phyloP scores from a whole-genome alignment of 73 alveolate genomes.

The Stentor coeruleus region DNA sequence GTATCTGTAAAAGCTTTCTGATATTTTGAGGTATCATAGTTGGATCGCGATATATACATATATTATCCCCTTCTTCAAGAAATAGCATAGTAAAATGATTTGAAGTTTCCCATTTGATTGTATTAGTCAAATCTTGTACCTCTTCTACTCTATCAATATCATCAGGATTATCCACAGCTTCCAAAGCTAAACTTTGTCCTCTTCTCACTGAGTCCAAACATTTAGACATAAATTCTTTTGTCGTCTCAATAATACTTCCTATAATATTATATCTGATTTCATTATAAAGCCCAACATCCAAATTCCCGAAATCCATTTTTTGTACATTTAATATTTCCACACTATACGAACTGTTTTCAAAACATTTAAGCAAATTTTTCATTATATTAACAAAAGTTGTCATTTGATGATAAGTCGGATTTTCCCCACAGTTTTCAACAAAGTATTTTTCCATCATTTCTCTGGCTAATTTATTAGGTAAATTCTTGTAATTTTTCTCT shows the following conservation, averaged over 20 bases:
- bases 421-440: background rate
- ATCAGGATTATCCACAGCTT: background rate
- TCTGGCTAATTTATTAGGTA: too few species aligned
- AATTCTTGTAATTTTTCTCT: background rate
- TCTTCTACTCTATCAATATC: background rate
- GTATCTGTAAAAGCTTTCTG: background rate
- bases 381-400: background rate
- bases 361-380: background rate
- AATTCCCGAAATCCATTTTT: background rate
- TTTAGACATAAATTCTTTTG: constrained; percentile 17
- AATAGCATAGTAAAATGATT: constrained; percentile 20
- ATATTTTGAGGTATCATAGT: background rate
- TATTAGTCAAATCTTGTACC: background rate
- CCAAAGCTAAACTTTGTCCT: background rate
- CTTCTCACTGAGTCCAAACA: background rate
- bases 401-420: background rate
- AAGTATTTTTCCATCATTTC: background rate
- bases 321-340: background rate
- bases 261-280: background rate
- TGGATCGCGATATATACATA: background rate
- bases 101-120: constrained; percentile 26
- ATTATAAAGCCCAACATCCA: background rate
- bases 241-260: background rate
- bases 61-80: constrained; percentile 11
- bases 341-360: background rate